These are phyloP conservation scores for Peniophora sp. DNA, from an alignment of 1,284 basidiomycete species.

Conservation along the genomic window DNA sequence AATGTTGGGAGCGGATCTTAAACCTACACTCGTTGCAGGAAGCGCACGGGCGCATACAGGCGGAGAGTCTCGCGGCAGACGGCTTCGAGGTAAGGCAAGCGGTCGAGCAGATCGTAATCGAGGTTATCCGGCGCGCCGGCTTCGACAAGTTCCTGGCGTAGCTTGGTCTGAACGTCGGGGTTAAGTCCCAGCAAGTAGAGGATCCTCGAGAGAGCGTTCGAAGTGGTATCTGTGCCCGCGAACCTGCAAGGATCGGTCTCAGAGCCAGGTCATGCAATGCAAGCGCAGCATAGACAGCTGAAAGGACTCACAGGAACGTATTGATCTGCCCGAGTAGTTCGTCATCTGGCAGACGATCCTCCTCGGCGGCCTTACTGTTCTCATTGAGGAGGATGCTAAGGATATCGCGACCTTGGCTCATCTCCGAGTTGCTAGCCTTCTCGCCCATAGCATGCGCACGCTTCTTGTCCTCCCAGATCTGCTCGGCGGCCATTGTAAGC, in stretches of 20 bases:
- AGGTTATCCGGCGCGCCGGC: constrained; percentile 15
- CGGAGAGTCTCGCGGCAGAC: constrained; percentile 25
- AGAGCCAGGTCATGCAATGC: neutral
- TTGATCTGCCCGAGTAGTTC: constrained; percentile 10
- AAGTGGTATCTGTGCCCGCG: constrained; percentile 22
- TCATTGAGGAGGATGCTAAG: constrained; percentile 3
- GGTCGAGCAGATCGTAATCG: constrained; percentile 19
- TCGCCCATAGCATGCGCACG: constrained; percentile 24
- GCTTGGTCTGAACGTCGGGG: constrained; percentile 16
- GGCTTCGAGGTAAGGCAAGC: constrained; percentile 23
- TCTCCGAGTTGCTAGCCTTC: constrained; percentile 9
- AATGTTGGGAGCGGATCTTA: neutral
- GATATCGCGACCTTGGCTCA: constrained; percentile 1
- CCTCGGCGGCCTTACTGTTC: constrained; percentile 7
- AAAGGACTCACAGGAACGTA: too few species aligned
- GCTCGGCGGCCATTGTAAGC: constrained; percentile 36
- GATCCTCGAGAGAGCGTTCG: constrained; percentile 18
- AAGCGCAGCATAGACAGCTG: too few species aligned
- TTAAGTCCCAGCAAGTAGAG: constrained; percentile 16
- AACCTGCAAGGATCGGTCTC: constrained; percentile 2
- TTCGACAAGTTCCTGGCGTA: constrained; percentile 17
- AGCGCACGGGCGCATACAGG: constrained; percentile 5
- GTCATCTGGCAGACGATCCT: constrained; percentile 6
- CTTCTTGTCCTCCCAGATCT: constrained; percentile 29
- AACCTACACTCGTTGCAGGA: constrained; percentile 4